Percentiles rank a stretch among this genome's conserved stretches.
Evolutionary conservation across 1,284 basidiomycete genomes (phyloP).

Genomic region (Gomphus bonarii): DNA sequence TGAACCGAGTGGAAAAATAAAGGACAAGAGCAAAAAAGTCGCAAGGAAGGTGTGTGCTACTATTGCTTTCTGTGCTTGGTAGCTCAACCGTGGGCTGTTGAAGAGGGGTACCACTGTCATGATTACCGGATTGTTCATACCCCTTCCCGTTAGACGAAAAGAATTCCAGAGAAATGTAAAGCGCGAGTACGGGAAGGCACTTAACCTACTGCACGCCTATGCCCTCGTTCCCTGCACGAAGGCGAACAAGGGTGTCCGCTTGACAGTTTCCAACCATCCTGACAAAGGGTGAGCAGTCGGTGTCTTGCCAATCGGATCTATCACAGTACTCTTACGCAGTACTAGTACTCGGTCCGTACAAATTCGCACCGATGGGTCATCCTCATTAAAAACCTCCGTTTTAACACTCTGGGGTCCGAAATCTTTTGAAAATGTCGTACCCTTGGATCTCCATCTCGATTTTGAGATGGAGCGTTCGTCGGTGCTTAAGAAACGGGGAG

Average conservation of each 20-base stretch:
- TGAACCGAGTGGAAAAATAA: slow-evolving; percentile 51
- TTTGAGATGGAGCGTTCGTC: slow-evolving; percentile 53
- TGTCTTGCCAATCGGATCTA: background rate
- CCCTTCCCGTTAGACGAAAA: slow-evolving; percentile 85
- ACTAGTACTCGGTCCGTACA: slow-evolving; percentile 62
- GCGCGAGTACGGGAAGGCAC: slow-evolving; percentile 82
- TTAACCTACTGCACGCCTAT: slow-evolving; percentile 80
- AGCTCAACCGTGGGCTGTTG: background rate
- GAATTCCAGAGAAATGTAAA: slow-evolving; percentile 88
- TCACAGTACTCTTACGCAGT: slow-evolving; percentile 1
- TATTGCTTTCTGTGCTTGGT: background rate
- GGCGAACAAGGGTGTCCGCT: slow-evolving; percentile 48
- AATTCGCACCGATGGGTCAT: slow-evolving; percentile 61
- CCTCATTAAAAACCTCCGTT: slow-evolving; percentile 56
- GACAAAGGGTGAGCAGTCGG: slow-evolving; percentile 55
- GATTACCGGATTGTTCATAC: slow-evolving; percentile 66
- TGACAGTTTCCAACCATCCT: slow-evolving; percentile 67
- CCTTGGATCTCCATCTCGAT: slow-evolving; percentile 61
- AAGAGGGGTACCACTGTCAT: slow-evolving; percentile 85
- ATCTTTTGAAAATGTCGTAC: slow-evolving; percentile 63
- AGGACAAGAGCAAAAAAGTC: slow-evolving; percentile 38
- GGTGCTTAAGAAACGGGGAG: slow-evolving; percentile 22
- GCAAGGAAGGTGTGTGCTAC: slow-evolving; percentile 55
- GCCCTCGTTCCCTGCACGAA: slow-evolving; percentile 72
- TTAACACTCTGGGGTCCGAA: slow-evolving; percentile 82